Conservation (phyloP, 306 rosid species). For the Malus domestica region DNA sequence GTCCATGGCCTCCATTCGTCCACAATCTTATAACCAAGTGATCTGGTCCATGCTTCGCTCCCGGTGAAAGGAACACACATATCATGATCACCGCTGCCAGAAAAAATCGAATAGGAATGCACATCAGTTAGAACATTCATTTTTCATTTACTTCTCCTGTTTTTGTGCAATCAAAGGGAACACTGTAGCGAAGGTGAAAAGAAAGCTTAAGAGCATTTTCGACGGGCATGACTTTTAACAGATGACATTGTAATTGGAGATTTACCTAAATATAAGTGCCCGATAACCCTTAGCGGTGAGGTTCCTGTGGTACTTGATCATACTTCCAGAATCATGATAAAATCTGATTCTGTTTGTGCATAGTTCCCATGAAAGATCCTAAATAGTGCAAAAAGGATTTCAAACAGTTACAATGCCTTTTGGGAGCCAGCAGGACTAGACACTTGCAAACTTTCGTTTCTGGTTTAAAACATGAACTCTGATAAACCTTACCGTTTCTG, state of each 20-base stretch:
- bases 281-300: slow-evolving; percentile 71
- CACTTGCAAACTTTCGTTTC: neutral
- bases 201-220: neutral
- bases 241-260: slow-evolving; percentile 2
- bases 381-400: slow-evolving; percentile 25
- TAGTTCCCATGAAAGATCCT: slow-evolving; percentile 55
- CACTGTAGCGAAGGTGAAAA: neutral
- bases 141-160: neutral
- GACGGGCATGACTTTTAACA: neutral
- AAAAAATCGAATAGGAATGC: neutral
- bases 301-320: slow-evolving; percentile 78
- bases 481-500: slow-evolving; percentile 41
- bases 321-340: slow-evolving; percentile 76
- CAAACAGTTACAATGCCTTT: slow-evolving; percentile 1
- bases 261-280: slow-evolving; percentile 82
- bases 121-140: neutral
- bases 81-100: slow-evolving; percentile 83
- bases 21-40: slow-evolving; percentile 60
- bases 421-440: neutral
- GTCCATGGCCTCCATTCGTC: slow-evolving; percentile 92
- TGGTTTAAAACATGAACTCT: neutral
- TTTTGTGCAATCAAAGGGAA: neutral
- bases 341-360: slow-evolving; percentile 38
- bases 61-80: slow-evolving; percentile 94
- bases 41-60: slow-evolving; percentile 77